Evolutionary conservation across 2,329 filamentous ascomycete species (phyloP), one percentile per base, ranked within the genome.

Genomic region (Trichoderma koningii): DNA sequence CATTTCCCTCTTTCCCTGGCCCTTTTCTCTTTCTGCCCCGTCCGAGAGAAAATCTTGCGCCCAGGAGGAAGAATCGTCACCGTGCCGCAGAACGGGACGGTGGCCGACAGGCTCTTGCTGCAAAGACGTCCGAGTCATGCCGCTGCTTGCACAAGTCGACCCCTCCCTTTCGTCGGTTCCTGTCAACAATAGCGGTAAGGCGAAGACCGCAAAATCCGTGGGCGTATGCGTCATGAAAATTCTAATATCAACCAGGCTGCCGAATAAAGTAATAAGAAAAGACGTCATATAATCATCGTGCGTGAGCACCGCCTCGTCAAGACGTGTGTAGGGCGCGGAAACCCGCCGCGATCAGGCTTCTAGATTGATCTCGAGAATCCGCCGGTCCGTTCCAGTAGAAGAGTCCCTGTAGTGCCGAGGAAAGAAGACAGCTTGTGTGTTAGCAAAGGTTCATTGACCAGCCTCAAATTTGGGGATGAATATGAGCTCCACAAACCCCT

Each of bases 381-480:
- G 85, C 87, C 15, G 89, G 88, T n/a, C 87, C 89, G 61, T 89
- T 87, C 89, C 89, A 93, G 76, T 93, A 95, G 75, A 93, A 94
- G 9, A 95, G 77, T 0, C 91, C 91, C 85, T 87, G 70, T 28
- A 64, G 53, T 63, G 14, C 53, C 65, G 66, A 51, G 34, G 48
- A 55, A 7, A 42, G 23, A 44, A 44, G 30, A 34, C 30, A 50
- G 19, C 19, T 50, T 60, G 56, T 51, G 60, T 15, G 61, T 64
- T 57, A 59, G 63, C 64, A 60, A 44, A 41, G 38, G 15, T 42
- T 30, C 38, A 23, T 34, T 56, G 47, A 19, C 23, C 21, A n/a
- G 55, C 38, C 38, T 19, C 50, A 50, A 19, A 56, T 30, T n/a
- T 62, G 44, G 47, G 34, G 48, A 57, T 34, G 23, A 34, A 15